Conservation (phyloP, 2,329 filamentous ascomycete genomes). For the Xylaria sp. region DNA sequence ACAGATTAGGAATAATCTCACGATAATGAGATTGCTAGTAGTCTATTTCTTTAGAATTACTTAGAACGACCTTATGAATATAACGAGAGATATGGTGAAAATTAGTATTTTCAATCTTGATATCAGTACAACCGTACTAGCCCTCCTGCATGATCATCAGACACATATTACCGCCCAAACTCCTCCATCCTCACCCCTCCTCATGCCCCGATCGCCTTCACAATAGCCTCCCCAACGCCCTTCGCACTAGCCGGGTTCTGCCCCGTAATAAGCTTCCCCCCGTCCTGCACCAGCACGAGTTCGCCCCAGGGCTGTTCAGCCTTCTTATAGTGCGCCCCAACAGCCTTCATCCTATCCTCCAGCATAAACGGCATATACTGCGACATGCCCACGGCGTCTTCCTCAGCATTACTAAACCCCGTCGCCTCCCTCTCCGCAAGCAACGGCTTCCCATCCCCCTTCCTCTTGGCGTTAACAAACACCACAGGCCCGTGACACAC, state of each 20-base stretch:
- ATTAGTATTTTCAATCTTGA: not conserved
- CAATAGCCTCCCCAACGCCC: conserved; percentile 63
- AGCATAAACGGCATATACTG: conserved; percentile 69
- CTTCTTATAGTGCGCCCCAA: conserved; percentile 67
- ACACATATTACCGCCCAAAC: not conserved
- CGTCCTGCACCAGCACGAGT: conserved; percentile 60
- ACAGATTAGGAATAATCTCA: not conserved
- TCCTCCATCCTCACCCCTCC: not conserved
- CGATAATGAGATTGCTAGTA: not conserved
- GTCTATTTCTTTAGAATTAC: not conserved
- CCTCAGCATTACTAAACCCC: conserved; percentile 69
- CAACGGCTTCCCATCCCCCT: conserved; percentile 61
- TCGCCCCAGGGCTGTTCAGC: conserved; percentile 62
- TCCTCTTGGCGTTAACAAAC: conserved; percentile 63
- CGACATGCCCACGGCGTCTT: conserved; percentile 57
- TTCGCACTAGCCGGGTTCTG: conserved; percentile 68
- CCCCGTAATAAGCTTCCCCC: conserved; percentile 65
- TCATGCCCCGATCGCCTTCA: conserved; percentile 56
- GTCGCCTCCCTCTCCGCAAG: conserved; percentile 68
- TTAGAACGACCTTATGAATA: conserved; percentile 5
- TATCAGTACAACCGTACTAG: not conserved
- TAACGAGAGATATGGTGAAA: conserved; percentile 7
- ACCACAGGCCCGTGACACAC: conserved; percentile 77
- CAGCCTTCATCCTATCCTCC: conserved; percentile 64
- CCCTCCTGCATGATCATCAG: not conserved